Conservation (phyloP, 441 rosid species). For the Erodium trifolium region DNA sequence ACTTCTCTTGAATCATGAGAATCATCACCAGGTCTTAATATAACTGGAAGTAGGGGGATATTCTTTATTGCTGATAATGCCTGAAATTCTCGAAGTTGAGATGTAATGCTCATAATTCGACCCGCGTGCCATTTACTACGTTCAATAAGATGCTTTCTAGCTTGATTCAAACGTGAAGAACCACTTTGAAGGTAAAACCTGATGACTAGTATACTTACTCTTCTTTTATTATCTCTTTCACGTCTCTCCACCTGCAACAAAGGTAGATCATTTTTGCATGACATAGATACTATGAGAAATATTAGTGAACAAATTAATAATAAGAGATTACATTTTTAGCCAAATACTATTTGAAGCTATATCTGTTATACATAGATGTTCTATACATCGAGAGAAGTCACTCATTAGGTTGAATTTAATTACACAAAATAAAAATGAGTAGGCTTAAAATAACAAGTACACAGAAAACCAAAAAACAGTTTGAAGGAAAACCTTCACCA, state of each 20-base stretch:
- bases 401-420: not conserved
- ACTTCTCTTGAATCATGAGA: slow-evolving; percentile 36
- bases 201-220: slow-evolving; percentile 57
- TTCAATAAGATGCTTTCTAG: slow-evolving; percentile 82
- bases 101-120: slow-evolving; percentile 76
- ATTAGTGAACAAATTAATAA: too few relatives aligned
- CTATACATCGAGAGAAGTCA: not conserved
- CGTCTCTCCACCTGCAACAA: slow-evolving; percentile 87
- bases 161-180: slow-evolving; percentile 73
- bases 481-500: not conserved
- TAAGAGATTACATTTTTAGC: not conserved
- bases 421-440: not conserved
- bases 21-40: slow-evolving; percentile 56
- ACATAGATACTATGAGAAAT: not conserved
- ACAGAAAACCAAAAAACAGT: not conserved
- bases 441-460: slow-evolving; percentile 5
- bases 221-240: slow-evolving; percentile 75
- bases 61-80: slow-evolving; percentile 67
- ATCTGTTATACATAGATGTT: slow-evolving; percentile 3
- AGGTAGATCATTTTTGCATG: slow-evolving; percentile 21
- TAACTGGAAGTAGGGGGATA: slow-evolving; percentile 70
- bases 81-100: slow-evolving; percentile 96
- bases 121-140: slow-evolving; percentile 99
- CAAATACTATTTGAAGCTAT: not conserved
- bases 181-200: slow-evolving; percentile 86